These are phyloP conservation scores for Entelexis sorbosivorans DNA, from an alignment of 1,139 yeast genomes.

Conservation along the genomic window DNA sequence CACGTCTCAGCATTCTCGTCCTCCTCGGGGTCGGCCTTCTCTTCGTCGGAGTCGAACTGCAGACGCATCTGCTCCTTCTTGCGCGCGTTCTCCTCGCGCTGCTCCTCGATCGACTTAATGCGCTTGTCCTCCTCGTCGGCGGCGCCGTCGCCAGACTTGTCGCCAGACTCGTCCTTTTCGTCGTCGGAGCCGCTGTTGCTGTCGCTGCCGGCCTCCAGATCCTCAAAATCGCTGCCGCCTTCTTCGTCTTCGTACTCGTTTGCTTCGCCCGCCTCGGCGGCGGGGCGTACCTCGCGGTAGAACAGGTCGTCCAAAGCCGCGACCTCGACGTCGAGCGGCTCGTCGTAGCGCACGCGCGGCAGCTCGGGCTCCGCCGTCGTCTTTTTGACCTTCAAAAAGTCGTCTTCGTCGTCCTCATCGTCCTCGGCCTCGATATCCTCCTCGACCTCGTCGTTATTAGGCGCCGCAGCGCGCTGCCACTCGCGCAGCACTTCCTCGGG, in stretches of 20 bases:
- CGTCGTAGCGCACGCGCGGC: slow-evolving; percentile 30
- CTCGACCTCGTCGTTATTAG: slow-evolving; percentile 29
- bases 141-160: slow-evolving; percentile 19
- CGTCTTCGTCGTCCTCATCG: slow-evolving; percentile 54
- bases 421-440: slow-evolving; percentile 36
- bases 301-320: slow-evolving; percentile 47
- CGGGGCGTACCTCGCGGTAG: slow-evolving; percentile 51
- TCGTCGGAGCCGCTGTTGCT: slow-evolving; percentile 6
- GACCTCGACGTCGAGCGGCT: slow-evolving; percentile 40
- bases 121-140: slow-evolving; percentile 24
- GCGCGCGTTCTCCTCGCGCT: slow-evolving; percentile 70
- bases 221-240: slow-evolving; percentile 26
- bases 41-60: slow-evolving; percentile 70
- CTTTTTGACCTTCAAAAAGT: slow-evolving; percentile 49
- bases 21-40: slow-evolving; percentile 46
- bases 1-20: slow-evolving; percentile 82
- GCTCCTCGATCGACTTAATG: slow-evolving; percentile 28
- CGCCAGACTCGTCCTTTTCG: slow-evolving; percentile 27
- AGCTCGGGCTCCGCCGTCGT: slow-evolving; percentile 30
- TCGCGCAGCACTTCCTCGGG: slow-evolving; percentile 65
- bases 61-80: slow-evolving; percentile 78
- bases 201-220: slow-evolving; percentile 18
- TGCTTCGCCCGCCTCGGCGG: neutral
- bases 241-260: slow-evolving; percentile 33
- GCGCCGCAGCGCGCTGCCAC: slow-evolving; percentile 40